Conservation (phyloP, 1,284 basidiomycete species). For the Mixia osmundae region DNA sequence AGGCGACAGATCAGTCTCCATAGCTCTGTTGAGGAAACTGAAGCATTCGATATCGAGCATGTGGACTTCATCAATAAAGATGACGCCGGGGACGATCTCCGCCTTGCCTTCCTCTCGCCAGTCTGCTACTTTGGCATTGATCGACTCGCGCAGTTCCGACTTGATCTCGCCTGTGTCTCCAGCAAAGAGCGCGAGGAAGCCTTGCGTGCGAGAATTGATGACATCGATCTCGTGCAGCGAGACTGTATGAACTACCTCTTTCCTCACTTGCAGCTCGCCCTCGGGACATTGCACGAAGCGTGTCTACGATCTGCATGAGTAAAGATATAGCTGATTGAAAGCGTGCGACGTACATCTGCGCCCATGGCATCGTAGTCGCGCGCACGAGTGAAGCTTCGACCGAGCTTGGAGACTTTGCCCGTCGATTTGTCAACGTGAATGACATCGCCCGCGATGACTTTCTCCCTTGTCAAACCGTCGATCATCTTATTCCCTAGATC, state of each 20-base stretch:
- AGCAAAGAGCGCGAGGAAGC: conserved; percentile 38
- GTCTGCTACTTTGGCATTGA: conserved; percentile 87
- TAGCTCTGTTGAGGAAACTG: conserved; percentile 87
- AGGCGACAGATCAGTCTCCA: conserved; percentile 80
- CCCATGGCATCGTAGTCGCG: conserved; percentile 98
- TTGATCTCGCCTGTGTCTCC: conserved; percentile 98
- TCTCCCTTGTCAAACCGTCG: conserved; percentile 85
- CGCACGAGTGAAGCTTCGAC: conserved; percentile 80
- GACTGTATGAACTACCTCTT: conserved; percentile 90
- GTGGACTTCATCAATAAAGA: conserved; percentile 89
- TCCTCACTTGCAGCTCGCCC: conserved; percentile 89
- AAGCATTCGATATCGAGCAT: conserved; percentile 99
- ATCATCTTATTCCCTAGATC: conserved; percentile 99
- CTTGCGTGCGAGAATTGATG: conserved; percentile 94
- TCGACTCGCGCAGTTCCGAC: conserved; percentile 84
- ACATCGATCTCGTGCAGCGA: conserved; percentile 97
- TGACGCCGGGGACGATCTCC: conserved; percentile 75
- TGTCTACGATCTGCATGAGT: conserved; percentile 33
- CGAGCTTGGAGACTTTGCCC: conserved; percentile 90
- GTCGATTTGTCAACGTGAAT: conserved; percentile 89
- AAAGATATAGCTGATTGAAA: neutral
- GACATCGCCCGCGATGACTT: conserved; percentile 86
- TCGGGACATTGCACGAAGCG: conserved; percentile 96
- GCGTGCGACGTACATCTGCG: conserved; percentile 49
- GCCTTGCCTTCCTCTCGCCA: conserved; percentile 99